Conservation (phyloP, 768 basidiomycete species). For the Psilocybe tampanensis region DNA sequence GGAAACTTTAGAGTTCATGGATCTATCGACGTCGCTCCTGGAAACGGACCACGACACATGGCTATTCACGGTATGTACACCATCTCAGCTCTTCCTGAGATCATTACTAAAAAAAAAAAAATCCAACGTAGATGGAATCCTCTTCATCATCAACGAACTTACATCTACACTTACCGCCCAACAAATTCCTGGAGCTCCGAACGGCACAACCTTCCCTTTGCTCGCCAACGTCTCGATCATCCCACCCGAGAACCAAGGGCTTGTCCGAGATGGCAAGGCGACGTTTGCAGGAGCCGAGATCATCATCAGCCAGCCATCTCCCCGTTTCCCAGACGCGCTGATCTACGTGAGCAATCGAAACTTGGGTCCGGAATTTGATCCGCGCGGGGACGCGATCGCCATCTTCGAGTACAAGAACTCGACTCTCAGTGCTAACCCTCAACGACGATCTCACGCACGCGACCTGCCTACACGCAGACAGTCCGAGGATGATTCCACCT, state of each 20-base stretch:
- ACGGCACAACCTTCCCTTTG: slow-evolving; percentile 48
- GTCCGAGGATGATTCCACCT: background rate
- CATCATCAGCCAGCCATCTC: slow-evolving; percentile 49
- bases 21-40: slow-evolving; percentile 50
- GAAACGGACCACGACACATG: slow-evolving; percentile 55
- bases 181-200: slow-evolving; percentile 49
- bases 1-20: slow-evolving; percentile 57
- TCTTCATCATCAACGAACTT: slow-evolving; percentile 55
- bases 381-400: slow-evolving; percentile 61
- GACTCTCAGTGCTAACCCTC: slow-evolving; percentile 17
- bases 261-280: slow-evolving; percentile 4
- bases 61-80: slow-evolving; percentile 22
- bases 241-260: slow-evolving; percentile 27
- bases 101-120: too few species aligned
- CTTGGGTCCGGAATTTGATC: slow-evolving; percentile 39
- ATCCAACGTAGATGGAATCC: slow-evolving; percentile 27
- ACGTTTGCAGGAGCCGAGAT: slow-evolving; percentile 60
- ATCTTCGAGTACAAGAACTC: slow-evolving; percentile 45
- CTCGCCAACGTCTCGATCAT: slow-evolving; percentile 52
- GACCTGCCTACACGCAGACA: background rate
- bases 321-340: slow-evolving; percentile 47
- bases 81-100: background rate
- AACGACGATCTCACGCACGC: slow-evolving; percentile 1
- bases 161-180: slow-evolving; percentile 60
- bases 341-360: slow-evolving; percentile 71